phyloP scores from a whole-genome alignment of 176 grass and related monocot species.

The Pontederia crassipes region DNA sequence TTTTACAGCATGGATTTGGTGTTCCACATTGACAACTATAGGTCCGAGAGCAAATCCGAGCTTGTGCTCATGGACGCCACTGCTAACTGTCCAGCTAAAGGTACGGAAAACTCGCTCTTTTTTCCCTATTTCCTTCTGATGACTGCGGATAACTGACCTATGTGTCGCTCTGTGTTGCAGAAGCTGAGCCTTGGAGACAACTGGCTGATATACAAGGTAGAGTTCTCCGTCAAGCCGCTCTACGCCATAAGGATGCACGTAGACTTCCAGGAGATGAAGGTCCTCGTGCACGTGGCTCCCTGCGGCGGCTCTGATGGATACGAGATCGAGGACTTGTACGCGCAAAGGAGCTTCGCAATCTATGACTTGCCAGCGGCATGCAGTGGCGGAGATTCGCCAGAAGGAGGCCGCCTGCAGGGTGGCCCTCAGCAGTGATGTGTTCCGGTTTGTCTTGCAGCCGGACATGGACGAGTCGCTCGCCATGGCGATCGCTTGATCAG shows the following conservation, averaged over 20 bases:
- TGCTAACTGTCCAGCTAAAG: slow-evolving; percentile 61
- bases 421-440: slow-evolving; percentile 57
- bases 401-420: slow-evolving; percentile 44
- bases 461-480: slow-evolving; percentile 43
- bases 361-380: slow-evolving; percentile 45
- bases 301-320: slow-evolving; percentile 22
- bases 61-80: slow-evolving; percentile 73
- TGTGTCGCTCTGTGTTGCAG: slow-evolving; percentile 13
- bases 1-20: slow-evolving; percentile 21
- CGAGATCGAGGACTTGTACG: slow-evolving; percentile 66
- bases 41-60: slow-evolving; percentile 40
- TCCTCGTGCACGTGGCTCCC: slow-evolving; percentile 33
- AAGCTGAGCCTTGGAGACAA: slow-evolving; percentile 66
- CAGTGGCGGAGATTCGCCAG: slow-evolving; percentile 50
- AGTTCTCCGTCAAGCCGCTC: slow-evolving; percentile 31
- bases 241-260: slow-evolving; percentile 41
- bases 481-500: slow-evolving; percentile 84
- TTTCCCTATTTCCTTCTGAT: not conserved
- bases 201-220: slow-evolving; percentile 50
- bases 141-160: not conserved
- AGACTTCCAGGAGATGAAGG: slow-evolving; percentile 13
- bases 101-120: not conserved
- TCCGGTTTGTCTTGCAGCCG: slow-evolving; percentile 54
- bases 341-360: slow-evolving; percentile 52
- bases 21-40: slow-evolving; percentile 83